Conservation (phyloP, 179 eudicot species). For the Gypsophila paniculata region DNA sequence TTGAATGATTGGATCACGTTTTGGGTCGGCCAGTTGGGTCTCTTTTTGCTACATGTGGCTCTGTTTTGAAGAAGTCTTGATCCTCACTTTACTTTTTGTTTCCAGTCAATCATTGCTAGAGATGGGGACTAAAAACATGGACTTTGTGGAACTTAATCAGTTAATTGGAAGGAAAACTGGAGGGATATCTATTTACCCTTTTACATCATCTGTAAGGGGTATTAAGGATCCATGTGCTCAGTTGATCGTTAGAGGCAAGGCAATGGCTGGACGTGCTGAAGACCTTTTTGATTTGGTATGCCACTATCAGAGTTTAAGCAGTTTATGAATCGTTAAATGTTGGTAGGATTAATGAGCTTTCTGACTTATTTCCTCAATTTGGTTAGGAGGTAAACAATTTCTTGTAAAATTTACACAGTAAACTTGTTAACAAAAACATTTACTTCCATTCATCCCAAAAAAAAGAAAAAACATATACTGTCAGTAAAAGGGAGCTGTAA, state of each 20-base stretch:
- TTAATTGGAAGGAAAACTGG: constrained; percentile 97
- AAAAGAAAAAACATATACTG: not conserved
- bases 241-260: constrained; percentile 89
- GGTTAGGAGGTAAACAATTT: not conserved
- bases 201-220: constrained; percentile 76
- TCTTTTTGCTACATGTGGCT: not conserved
- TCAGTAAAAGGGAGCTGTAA: not conserved
- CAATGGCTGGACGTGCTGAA: constrained; percentile 86
- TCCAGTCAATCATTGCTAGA: constrained; percentile 80
- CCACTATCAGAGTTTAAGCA: not conserved
- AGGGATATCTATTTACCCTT: constrained; percentile 90
- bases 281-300: constrained; percentile 84
- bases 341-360: not conserved
- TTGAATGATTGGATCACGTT: not conserved
- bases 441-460: too few species aligned
- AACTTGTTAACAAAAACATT: not conserved
- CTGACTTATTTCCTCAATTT: not conserved
- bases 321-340: not conserved
- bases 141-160: constrained; percentile 92
- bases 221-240: constrained; percentile 63
- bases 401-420: not conserved
- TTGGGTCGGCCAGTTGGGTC: not conserved
- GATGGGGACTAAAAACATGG: constrained; percentile 97
- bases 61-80: constrained; percentile 1
- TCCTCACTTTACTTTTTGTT: constrained; percentile 4